Percentiles rank a stretch among this genome's conserved stretches.
Conservation (phyloP, 1,139 yeast species). For the Geotrichum bryndzae region DNA sequence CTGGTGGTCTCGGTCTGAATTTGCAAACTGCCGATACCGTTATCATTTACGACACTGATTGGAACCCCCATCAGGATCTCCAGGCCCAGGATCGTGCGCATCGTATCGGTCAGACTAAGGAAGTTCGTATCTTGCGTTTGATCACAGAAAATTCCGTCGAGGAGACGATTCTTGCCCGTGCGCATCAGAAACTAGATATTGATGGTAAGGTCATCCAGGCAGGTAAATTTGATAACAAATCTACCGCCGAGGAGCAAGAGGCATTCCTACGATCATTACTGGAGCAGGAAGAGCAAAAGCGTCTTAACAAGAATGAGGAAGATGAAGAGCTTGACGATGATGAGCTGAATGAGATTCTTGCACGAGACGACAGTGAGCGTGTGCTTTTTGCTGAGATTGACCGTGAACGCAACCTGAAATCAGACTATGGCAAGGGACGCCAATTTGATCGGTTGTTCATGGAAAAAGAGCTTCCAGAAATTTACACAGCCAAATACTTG, state of each 20-base stretch:
- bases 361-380: slow-evolving; percentile 73
- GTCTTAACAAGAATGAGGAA: slow-evolving; percentile 49
- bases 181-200: slow-evolving; percentile 87
- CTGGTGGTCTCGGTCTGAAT: slow-evolving; percentile 94
- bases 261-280: slow-evolving; percentile 77
- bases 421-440: slow-evolving; percentile 40
- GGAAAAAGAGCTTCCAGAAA: slow-evolving; percentile 67
- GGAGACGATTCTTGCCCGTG: slow-evolving; percentile 88
- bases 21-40: slow-evolving; percentile 96
- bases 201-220: slow-evolving; percentile 99
- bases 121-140: slow-evolving; percentile 83
- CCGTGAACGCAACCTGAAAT: slow-evolving; percentile 47
- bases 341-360: slow-evolving; percentile 80
- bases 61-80: slow-evolving; percentile 98
- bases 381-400: slow-evolving; percentile 63
- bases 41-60: slow-evolving; percentile 90
- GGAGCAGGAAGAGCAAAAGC: slow-evolving; percentile 65
- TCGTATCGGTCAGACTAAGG: slow-evolving; percentile 95
- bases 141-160: slow-evolving; percentile 92
- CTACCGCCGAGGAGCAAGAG: slow-evolving; percentile 95
- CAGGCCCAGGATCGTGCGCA: slow-evolving; percentile 99
- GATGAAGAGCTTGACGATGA: slow-evolving; percentile 49
- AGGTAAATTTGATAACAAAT: slow-evolving; percentile 95
- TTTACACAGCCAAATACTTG: slow-evolving; percentile 69
- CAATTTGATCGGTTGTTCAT: slow-evolving; percentile 51